Evolutionary conservation across 164 flowering plant species (phyloP).

Genomic region (Cinnamomum micranthum): DNA sequence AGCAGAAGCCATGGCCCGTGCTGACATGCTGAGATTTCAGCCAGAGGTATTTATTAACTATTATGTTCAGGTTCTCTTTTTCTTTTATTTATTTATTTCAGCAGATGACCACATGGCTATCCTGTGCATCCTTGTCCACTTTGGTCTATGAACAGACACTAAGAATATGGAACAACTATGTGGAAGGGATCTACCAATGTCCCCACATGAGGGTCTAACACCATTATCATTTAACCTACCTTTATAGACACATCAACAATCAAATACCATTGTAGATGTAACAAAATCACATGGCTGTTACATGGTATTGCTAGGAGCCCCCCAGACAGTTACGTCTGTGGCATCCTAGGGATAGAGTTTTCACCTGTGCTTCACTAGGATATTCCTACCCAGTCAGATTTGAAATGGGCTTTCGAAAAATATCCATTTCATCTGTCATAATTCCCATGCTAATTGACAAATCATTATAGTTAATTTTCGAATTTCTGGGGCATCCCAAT

Average conservation of each 20-base stretch:
- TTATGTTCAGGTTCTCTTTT: background rate
- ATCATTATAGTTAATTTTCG: too few relatives aligned
- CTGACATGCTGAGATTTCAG: constrained; percentile 95
- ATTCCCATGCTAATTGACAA: too few relatives aligned
- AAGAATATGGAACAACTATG: background rate
- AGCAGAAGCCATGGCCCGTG: constrained; percentile 99
- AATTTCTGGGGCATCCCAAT: too few relatives aligned
- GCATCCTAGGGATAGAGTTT: too few relatives aligned
- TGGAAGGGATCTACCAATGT: too few relatives aligned
- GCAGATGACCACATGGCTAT: background rate
- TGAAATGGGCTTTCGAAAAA: background rate
- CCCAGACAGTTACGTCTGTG: too few relatives aligned
- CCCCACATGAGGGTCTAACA: too few relatives aligned
- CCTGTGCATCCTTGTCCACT: background rate
- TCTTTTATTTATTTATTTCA: background rate
- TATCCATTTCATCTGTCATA: background rate
- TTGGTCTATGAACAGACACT: background rate
- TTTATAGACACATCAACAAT: too few relatives aligned
- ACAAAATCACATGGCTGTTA: too few relatives aligned
- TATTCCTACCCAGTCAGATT: background rate
- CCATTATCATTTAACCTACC: too few relatives aligned
- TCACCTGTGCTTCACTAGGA: background rate
- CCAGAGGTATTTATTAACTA: constrained; percentile 63
- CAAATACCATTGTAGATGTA: too few relatives aligned
- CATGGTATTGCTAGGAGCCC: too few relatives aligned